phyloP scores from a whole-genome alignment of 345 rosid species.

The Arabidopsis thaliana region TAIR10.1 NC_003071.7:16434001-16434500 shows the following conservation, averaged over 20 bases:
- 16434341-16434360: background rate
- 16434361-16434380: background rate
- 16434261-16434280: background rate
- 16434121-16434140: background rate
- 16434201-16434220: too few species aligned
- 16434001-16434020: constrained; percentile 17
- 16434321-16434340: background rate
- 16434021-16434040: constrained; percentile 39
- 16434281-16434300: background rate
- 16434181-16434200: background rate
- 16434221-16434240: background rate
- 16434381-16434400: background rate
- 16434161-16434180: constrained; percentile 1
- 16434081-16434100: constrained; percentile 13
- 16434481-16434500: too few species aligned
- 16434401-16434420: background rate
- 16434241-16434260: too few species aligned
- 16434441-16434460: too few species aligned
- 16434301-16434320: background rate
- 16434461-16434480: too few species aligned
- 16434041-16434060: background rate
- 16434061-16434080: constrained; percentile 6
- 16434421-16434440: too few species aligned
- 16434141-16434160: background rate
- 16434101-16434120: background rate